Conservation (phyloP, 73 alveolate genomes). For the Effrenium voratum region DNA sequence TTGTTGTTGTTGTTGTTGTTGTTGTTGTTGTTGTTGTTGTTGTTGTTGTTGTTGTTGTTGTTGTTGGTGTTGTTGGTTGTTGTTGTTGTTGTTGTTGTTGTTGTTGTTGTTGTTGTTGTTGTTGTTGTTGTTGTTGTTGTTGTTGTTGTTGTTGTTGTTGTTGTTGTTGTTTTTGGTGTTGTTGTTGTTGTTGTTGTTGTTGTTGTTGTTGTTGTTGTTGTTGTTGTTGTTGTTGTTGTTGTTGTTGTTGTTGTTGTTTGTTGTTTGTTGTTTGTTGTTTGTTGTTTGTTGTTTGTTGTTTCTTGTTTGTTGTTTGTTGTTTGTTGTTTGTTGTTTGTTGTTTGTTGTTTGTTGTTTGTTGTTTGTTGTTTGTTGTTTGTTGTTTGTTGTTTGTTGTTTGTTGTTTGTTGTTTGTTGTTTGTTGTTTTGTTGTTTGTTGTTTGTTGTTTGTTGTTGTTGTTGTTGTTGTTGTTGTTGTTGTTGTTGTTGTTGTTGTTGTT, state of each 20-base stretch:
- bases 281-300: neutral
- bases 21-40: neutral
- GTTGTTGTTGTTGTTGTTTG: neutral
- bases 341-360: too few relatives aligned
- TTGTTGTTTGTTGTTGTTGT: too few relatives aligned
- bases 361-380: too few relatives aligned
- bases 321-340: too few relatives aligned
- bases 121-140: neutral
- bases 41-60: neutral
- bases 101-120: neutral
- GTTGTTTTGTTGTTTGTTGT: too few relatives aligned
- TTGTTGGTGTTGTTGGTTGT: neutral
- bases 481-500: too few relatives aligned
- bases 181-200: neutral
- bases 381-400: too few relatives aligned
- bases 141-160: neutral
- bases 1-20: neutral
- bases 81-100: neutral
- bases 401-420: too few relatives aligned
- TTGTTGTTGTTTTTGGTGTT: neutral
- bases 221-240: neutral
- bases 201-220: neutral
- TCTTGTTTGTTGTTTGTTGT: too few relatives aligned
- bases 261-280: neutral
- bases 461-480: too few relatives aligned